Conservation (phyloP, 306 rosid genomes). For the Gynostemma pentaphyllum region DNA sequence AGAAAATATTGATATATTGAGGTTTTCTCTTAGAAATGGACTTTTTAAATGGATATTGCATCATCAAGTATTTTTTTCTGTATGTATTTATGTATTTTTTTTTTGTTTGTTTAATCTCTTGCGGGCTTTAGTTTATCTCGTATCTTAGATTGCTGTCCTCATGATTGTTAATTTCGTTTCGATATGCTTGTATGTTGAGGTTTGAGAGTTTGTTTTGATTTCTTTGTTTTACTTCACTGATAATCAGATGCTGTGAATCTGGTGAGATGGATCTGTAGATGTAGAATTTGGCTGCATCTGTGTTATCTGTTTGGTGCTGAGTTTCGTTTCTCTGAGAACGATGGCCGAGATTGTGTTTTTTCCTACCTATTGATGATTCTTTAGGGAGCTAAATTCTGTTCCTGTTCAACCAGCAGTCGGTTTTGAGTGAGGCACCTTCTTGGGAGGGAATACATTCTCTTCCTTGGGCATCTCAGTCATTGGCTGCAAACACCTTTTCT, state of each 20-base stretch:
- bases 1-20: neutral
- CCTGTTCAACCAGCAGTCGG: constrained; percentile 16
- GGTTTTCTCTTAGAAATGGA: neutral
- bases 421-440: constrained; percentile 34
- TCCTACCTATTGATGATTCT: constrained; percentile 1
- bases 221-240: neutral
- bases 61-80: neutral
- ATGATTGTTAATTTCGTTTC: neutral
- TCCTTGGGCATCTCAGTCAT: constrained; percentile 37
- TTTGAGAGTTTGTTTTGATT: neutral
- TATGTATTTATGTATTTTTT: neutral
- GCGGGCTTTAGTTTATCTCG: neutral
- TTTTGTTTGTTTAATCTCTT: neutral
- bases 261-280: constrained; percentile 7
- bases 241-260: neutral
- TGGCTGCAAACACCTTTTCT: constrained; percentile 10
- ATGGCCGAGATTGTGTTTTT: neutral
- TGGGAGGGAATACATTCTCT: constrained; percentile 44
- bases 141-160: neutral
- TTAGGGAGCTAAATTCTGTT: constrained; percentile 1
- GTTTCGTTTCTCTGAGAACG: neutral
- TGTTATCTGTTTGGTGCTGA: neutral
- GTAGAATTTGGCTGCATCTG: constrained; percentile 1
- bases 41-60: neutral
- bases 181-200: neutral